Evolutionary conservation across 2,329 filamentous ascomycete species (phyloP).

Genomic region (Pleurostoma richardsiae): DNA sequence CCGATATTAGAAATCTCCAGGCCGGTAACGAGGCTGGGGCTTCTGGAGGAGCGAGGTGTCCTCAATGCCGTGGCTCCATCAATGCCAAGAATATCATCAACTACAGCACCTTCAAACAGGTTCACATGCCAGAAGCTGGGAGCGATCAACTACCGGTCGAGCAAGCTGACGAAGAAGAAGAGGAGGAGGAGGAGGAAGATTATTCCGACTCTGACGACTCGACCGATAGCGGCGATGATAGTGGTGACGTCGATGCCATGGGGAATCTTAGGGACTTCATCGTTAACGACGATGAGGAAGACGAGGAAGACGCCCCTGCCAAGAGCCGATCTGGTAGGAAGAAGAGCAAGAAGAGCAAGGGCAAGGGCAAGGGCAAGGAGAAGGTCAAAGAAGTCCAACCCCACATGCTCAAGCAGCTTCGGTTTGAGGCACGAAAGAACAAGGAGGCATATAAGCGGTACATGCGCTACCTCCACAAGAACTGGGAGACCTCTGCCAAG

Average conservation of each 20-base stretch:
- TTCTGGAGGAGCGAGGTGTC: conserved; percentile 53
- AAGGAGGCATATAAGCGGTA: conserved; percentile 63
- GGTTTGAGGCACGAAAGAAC: conserved; percentile 61
- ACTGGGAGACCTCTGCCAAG: conserved; percentile 72
- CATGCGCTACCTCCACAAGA: conserved; percentile 60
- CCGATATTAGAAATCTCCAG: conserved; percentile 46
- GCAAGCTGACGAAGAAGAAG: conserved; percentile 31
- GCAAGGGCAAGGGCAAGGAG: conserved; percentile 29
- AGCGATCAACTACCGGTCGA: conserved; percentile 11
- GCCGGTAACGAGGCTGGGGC: conserved; percentile 52
- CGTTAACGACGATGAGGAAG: conserved; percentile 31
- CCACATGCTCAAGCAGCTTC: conserved; percentile 39
- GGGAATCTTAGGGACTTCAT: conserved; percentile 50
- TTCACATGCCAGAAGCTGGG: conserved; percentile 54
- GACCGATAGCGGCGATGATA: conserved; percentile 24
- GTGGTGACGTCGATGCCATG: conserved; percentile 26
- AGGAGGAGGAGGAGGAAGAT: conserved; percentile 20
- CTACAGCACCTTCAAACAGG: conserved; percentile 66
- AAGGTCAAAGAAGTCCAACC: conserved; percentile 33
- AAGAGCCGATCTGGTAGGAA: conserved; percentile 29
- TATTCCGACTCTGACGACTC: conserved; percentile 15
- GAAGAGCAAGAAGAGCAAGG: conserved; percentile 23
- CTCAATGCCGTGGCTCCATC: conserved; percentile 66
- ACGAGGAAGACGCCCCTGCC: conserved; percentile 11
- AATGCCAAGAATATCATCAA: conserved; percentile 68